Conservation (phyloP, 257 asterid genomes). For the Lantana camara region DNA sequence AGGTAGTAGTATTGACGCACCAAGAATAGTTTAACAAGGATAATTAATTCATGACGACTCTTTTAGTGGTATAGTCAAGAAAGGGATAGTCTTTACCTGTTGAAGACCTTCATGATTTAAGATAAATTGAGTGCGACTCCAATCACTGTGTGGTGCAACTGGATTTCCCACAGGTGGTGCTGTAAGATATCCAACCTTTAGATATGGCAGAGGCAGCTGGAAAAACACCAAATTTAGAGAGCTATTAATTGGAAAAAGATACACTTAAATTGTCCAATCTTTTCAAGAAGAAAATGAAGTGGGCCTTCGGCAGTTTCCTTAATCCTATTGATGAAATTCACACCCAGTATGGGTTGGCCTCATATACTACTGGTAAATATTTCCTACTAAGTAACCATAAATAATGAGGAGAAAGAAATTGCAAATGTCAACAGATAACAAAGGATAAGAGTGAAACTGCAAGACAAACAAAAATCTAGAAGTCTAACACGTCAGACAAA, state of each 20-base stretch:
- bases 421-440: slow-evolving; percentile 1
- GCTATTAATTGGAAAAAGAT: slow-evolving; percentile 6
- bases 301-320: neutral
- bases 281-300: neutral
- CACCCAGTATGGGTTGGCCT: neutral
- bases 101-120: slow-evolving; percentile 89
- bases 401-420: slow-evolving; percentile 7
- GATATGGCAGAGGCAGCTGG: slow-evolving; percentile 95
- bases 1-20: slow-evolving; percentile 14
- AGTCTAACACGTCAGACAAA: no score
- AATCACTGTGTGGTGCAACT: slow-evolving; percentile 92
- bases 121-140: slow-evolving; percentile 85
- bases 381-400: neutral
- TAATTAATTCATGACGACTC: slow-evolving; percentile 4
- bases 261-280: neutral
- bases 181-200: slow-evolving; percentile 87
- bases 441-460: neutral
- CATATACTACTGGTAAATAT: neutral
- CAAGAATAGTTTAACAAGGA: neutral
- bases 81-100: slow-evolving; percentile 59
- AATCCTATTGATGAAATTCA: neutral
- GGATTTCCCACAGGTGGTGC: slow-evolving; percentile 93
- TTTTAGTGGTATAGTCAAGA: neutral
- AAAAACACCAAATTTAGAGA: slow-evolving; percentile 36
- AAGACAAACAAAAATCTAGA: neutral